Conservation (phyloP, 148 eudicot species). For the Arbutus unedo region DNA sequence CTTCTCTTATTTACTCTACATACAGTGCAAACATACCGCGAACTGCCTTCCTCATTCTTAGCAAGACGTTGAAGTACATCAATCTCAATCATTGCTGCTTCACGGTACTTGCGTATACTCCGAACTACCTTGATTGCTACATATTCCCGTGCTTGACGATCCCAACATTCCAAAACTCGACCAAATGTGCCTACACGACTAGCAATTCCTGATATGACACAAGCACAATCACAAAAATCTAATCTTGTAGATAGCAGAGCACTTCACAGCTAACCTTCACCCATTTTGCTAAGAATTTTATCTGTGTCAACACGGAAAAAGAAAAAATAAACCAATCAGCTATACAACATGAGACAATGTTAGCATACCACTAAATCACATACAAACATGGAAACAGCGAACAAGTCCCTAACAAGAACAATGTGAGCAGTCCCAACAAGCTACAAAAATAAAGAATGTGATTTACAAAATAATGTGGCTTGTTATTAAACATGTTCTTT, state of each 20-base stretch:
- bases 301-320: conserved; percentile 37
- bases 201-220: conserved; percentile 59
- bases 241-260: conserved; percentile 52
- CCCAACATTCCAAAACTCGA: conserved; percentile 87
- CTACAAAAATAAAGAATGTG: background rate
- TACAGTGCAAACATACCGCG: conserved; percentile 48
- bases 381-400: too few species aligned
- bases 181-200: conserved; percentile 92
- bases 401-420: background rate
- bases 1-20: conserved; percentile 1
- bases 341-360: background rate
- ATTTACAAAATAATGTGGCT: background rate
- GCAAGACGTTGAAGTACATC: conserved; percentile 71
- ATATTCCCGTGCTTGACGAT: conserved; percentile 57
- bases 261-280: conserved; percentile 88
- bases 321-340: conserved; percentile 14
- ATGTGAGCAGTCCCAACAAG: background rate
- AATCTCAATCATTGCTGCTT: conserved; percentile 85
- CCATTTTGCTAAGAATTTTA: conserved; percentile 84
- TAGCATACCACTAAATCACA: background rate
- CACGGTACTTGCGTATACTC: conserved; percentile 75
- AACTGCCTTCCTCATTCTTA: conserved; percentile 52
- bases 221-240: conserved; percentile 49
- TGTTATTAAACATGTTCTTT: background rate
- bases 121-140: conserved; percentile 89